Evolutionary conservation across 192 early-diverging fungal species (phyloP).

Genomic region (Geosiphon pyriformis): DNA sequence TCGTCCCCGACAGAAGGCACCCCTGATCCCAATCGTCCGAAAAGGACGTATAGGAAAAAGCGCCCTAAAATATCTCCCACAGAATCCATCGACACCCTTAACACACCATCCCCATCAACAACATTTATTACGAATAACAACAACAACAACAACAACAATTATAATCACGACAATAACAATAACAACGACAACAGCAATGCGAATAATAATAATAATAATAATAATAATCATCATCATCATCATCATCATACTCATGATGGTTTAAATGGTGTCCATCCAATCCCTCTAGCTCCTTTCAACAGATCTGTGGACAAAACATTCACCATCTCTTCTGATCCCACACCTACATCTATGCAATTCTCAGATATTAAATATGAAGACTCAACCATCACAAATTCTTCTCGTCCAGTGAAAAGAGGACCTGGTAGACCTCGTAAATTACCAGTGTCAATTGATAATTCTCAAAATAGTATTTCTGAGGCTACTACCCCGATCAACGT

Average conservation of each 20-base stretch:
- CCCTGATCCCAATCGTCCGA: not conserved
- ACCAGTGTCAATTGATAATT: not conserved
- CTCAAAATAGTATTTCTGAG: not conserved
- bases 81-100: not conserved
- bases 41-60: not conserved
- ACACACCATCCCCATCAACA: not conserved
- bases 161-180: no score
- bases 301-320: no score
- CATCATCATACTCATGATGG: no score
- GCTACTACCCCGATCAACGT: constrained; percentile 1
- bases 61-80: no score
- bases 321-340: not conserved
- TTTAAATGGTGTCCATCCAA: no score
- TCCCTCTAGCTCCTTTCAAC: not conserved
- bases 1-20: not conserved
- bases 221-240: no score
- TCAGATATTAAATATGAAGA: no score
- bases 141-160: not conserved
- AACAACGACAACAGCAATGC: no score
- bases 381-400: not conserved
- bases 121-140: not conserved
- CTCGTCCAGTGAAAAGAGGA: constrained; percentile 11
- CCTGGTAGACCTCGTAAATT: constrained; percentile 21
- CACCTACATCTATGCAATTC: not conserved
- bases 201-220: no score